Evolutionary conservation across 2,329 filamentous ascomycete genomes (phyloP).

Genomic region (Capronia coronata): DNA sequence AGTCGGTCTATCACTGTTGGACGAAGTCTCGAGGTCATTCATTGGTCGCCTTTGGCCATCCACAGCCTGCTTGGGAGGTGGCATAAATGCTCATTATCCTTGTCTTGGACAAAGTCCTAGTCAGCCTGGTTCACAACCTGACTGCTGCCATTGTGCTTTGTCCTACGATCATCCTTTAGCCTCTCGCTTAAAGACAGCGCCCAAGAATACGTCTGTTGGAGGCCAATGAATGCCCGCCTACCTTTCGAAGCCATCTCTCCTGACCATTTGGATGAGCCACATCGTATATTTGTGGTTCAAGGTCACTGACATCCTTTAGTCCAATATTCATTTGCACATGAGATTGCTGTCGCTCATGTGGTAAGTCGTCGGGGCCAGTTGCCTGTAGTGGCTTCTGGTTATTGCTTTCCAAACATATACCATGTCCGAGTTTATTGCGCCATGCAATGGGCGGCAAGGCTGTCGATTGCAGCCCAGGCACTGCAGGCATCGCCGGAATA

Average conservation of each 20-base stretch:
- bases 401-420: too few relatives aligned
- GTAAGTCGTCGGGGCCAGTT: neutral
- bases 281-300: neutral
- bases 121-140: neutral
- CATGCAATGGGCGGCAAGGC: too few relatives aligned
- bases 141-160: neutral
- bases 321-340: conserved; percentile 16
- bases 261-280: neutral
- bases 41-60: too few relatives aligned
- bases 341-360: neutral
- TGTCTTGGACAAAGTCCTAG: neutral
- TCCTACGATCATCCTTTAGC: neutral
- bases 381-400: neutral
- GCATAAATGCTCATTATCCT: neutral
- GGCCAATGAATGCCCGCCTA: neutral
- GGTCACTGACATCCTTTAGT: conserved; percentile 6
- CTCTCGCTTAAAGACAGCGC: neutral
- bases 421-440: too few relatives aligned
- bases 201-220: neutral
- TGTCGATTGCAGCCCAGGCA: too few relatives aligned
- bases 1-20: neutral
- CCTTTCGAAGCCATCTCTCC: neutral
- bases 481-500: too few relatives aligned
- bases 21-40: neutral
- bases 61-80: neutral